These are phyloP conservation scores for Cladobotryum protrusum DNA, from an alignment of 2,329 filamentous ascomycete genomes.

Conservation along the genomic window DNA sequence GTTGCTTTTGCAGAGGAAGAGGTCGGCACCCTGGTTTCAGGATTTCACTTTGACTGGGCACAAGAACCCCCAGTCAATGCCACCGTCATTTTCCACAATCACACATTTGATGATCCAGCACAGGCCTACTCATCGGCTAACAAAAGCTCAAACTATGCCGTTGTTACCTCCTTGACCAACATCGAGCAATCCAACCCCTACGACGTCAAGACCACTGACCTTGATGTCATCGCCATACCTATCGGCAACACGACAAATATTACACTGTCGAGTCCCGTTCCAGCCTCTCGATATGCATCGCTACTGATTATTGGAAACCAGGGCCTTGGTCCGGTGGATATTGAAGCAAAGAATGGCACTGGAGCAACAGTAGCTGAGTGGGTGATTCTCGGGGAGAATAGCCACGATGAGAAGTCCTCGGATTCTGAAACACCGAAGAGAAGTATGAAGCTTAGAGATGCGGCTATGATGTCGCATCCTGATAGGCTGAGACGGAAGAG, in stretches of 20 bases:
- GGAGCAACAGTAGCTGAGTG: slow-evolving; percentile 18
- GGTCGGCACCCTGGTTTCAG: slow-evolving; percentile 11
- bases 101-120: background rate
- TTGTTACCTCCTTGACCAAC: slow-evolving; percentile 6
- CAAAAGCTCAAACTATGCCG: slow-evolving; percentile 3
- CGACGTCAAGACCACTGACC: background rate
- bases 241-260: slow-evolving; percentile 16
- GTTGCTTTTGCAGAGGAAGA: slow-evolving; percentile 10
- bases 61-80: slow-evolving; percentile 17
- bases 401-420: no score
- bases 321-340: slow-evolving; percentile 8
- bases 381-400: slow-evolving; percentile 11
- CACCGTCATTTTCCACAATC: slow-evolving; percentile 17
- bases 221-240: slow-evolving; percentile 12
- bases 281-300: slow-evolving; percentile 14
- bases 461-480: no score
- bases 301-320: slow-evolving; percentile 17
- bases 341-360: slow-evolving; percentile 12
- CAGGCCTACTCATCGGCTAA: background rate
- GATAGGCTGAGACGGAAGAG: no score
- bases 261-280: slow-evolving; percentile 9
- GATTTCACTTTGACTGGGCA: slow-evolving; percentile 18
- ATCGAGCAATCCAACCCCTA: slow-evolving; percentile 14
- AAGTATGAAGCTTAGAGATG: no score
- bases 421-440: no score